Evolutionary conservation across 31 red algal species (phyloP).

Genomic region (Asparagopsis taxiformis): DNA sequence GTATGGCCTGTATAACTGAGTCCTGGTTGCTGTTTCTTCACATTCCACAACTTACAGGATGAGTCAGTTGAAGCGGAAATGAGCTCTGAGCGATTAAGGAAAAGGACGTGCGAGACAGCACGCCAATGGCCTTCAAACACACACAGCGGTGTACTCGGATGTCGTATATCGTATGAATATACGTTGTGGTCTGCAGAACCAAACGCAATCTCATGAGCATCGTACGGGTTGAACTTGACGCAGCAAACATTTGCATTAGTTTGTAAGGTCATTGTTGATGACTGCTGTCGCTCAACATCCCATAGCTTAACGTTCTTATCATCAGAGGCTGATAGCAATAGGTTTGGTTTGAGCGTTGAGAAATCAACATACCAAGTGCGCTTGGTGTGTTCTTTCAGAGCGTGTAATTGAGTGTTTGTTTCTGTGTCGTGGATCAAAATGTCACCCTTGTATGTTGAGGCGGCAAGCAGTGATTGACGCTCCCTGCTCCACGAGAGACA

Average conservation of each 20-base stretch:
- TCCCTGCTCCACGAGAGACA: constrained; percentile 74
- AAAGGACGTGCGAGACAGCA: constrained; percentile 85
- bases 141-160: constrained; percentile 53
- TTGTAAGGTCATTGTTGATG: constrained; percentile 54
- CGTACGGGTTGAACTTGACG: constrained; percentile 75
- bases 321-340: constrained; percentile 76
- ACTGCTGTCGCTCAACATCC: constrained; percentile 39
- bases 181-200: constrained; percentile 86
- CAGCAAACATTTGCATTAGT: constrained; percentile 87
- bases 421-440: constrained; percentile 76
- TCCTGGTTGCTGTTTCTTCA: constrained; percentile 24
- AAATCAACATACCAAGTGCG: constrained; percentile 83
- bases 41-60: constrained; percentile 84
- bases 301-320: constrained; percentile 80
- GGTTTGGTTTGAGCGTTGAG: constrained; percentile 40
- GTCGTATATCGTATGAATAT: constrained; percentile 80
- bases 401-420: constrained; percentile 16
- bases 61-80: constrained; percentile 87
- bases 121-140: constrained; percentile 69
- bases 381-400: constrained; percentile 59
- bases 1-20: constrained; percentile 69
- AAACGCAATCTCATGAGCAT: constrained; percentile 66
- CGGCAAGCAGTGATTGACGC: constrained; percentile 40
- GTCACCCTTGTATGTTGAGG: constrained; percentile 81
- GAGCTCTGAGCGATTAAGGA: constrained; percentile 55